Evolutionary conservation across 2,329 filamentous ascomycete species (phyloP), one percentile per base, ranked within the genome.

Genomic region (Colletotrichum spinosum): DNA sequence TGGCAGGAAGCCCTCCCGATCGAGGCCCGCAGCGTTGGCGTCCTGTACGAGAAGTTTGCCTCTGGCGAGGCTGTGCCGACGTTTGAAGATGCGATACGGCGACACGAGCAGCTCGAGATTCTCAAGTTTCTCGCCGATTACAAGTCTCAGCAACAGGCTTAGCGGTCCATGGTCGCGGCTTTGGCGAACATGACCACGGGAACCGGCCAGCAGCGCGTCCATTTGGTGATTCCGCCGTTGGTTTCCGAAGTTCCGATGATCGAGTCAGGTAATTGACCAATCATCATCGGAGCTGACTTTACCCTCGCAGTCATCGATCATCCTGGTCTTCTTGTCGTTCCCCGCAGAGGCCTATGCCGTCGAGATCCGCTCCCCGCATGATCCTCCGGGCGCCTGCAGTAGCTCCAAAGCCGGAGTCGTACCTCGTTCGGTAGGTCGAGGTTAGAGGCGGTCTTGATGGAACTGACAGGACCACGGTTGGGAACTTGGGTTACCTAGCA

Each of bases 301-400:
- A 25, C 3, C 25, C 25, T 25, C 25, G 5, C 25, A 25, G 25
- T 4, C 25, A 25, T 25, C 25, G 25, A 25, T 25, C 5, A 25
- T 5, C 25, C 4, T 25, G 25, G 25, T 4, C 25, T 25, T 4
- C 25, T 25, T 12, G 12, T 10, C 12, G 12, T 57, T 51, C 34
- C 34, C 42, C 50, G 44, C 56, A 65, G 17, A 7, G 8, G 6
- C 9, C 44, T 6, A 25, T 45, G 50, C 50, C 61, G 55, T 41
- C n/a, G 56, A 39, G 49, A 51, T 34, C 56, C 56, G 38, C 33
- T n/a, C 61, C 56, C 61, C 61, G 56, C 61, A 65, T 50, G 34
- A 55, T 11, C 34, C 61, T 65, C 56, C 17, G 12, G 48, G 39
- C 8, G 42, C n/a, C 13, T 49, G 37, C 61, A 54, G 41, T 7